Percentiles rank a stretch among this genome's conserved stretches.
Conservation (phyloP, 2,329 filamentous ascomycete species). For the Aquanectria penicillioides region DNA sequence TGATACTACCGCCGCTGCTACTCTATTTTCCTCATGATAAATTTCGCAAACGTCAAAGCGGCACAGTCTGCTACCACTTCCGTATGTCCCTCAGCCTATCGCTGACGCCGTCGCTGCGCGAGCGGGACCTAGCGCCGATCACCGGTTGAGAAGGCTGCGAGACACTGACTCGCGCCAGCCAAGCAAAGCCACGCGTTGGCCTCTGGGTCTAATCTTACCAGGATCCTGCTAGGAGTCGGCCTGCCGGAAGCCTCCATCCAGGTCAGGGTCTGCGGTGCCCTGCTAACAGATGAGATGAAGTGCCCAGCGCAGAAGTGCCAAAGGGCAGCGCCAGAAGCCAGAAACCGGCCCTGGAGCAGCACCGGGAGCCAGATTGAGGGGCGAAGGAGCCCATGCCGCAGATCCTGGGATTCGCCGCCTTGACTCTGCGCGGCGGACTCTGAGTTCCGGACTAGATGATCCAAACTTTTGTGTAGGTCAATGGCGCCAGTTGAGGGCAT, state of each 20-base stretch:
- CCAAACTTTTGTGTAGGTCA: background rate
- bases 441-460: background rate
- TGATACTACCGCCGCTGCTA: background rate
- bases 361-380: background rate
- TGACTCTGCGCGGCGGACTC: background rate
- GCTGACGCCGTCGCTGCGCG: background rate
- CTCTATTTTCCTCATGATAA: background rate
- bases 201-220: conserved; percentile 13
- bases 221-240: conserved; percentile 15
- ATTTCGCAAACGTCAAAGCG: too few species aligned
- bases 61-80: background rate
- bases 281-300: conserved; percentile 10
- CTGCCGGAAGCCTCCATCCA: conserved; percentile 5
- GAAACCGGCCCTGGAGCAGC: background rate
- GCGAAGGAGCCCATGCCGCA: background rate
- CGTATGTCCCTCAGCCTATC: conserved; percentile 4
- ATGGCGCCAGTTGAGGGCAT: background rate
- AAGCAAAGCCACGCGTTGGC: conserved; percentile 15
- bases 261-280: conserved; percentile 4
- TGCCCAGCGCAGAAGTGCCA: conserved; percentile 1
- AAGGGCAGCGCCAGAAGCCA: background rate
- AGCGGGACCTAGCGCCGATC: conserved; percentile 20
- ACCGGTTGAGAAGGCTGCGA: conserved; percentile 8
- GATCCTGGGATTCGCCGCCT: background rate
- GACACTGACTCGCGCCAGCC: conserved; percentile 24